A percentile compares a stretch with the other conserved stretches of the same genome.
These are phyloP conservation scores for Sarcomyxa edulis DNA, from an alignment of 768 basidiomycete species.

Conservation along the genomic window DNA sequence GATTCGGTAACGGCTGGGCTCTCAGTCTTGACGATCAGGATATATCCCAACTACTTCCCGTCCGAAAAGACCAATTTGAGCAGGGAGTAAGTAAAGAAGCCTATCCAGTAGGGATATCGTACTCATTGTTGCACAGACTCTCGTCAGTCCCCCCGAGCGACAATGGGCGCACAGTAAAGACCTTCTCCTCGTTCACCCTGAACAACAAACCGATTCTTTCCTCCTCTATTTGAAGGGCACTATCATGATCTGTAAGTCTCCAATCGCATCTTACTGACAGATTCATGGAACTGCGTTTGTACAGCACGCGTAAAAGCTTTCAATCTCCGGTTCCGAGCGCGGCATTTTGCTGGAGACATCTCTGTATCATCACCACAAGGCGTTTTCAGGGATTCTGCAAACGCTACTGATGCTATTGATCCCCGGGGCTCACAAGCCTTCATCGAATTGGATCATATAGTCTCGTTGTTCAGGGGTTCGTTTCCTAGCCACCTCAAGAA, in stretches of 20 bases:
- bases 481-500: slow-evolving; percentile 52
- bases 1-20: slow-evolving; percentile 68
- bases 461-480: slow-evolving; percentile 52
- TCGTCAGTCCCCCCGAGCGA: slow-evolving; percentile 45
- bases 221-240: slow-evolving; percentile 65
- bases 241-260: slow-evolving; percentile 50
- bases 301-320: slow-evolving; percentile 53
- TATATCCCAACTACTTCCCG: slow-evolving; percentile 64
- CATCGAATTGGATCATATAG: slow-evolving; percentile 52
- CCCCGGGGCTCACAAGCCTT: slow-evolving; percentile 59
- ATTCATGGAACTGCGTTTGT: slow-evolving; percentile 1
- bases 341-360: slow-evolving; percentile 55
- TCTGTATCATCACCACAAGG: slow-evolving; percentile 34
- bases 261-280: neutral
- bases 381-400: slow-evolving; percentile 25
- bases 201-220: slow-evolving; percentile 64
- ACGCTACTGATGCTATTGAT: slow-evolving; percentile 45
- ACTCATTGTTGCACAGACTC: slow-evolving; percentile 25
- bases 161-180: slow-evolving; percentile 66
- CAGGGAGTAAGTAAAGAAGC: slow-evolving; percentile 41
- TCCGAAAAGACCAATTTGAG: slow-evolving; percentile 55
- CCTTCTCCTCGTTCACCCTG: slow-evolving; percentile 56
- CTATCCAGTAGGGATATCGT: slow-evolving; percentile 1
- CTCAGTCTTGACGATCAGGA: slow-evolving; percentile 69
- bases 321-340: slow-evolving; percentile 60